These are phyloP conservation scores for Amaranthus palmeri DNA, from an alignment of 148 eudicot genomes.

Conservation along the genomic window DNA sequence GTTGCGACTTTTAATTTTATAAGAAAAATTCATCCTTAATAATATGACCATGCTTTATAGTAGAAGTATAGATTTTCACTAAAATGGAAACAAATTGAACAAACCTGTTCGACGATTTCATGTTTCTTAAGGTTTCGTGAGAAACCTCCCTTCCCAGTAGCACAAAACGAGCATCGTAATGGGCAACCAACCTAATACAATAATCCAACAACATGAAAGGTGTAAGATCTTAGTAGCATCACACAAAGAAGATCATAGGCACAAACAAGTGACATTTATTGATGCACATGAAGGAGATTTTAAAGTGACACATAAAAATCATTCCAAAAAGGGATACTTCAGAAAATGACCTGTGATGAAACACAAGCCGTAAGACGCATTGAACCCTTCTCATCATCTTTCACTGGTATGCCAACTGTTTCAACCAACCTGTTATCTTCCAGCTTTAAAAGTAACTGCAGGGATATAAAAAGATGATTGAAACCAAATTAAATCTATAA, in stretches of 20 bases:
- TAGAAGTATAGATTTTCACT: neutral
- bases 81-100: slow-evolving; percentile 17
- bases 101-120: slow-evolving; percentile 98
- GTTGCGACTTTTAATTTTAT: slow-evolving; percentile 1
- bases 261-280: neutral
- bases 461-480: slow-evolving; percentile 11
- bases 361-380: slow-evolving; percentile 92
- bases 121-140: slow-evolving; percentile 86
- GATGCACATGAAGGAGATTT: neutral
- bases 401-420: slow-evolving; percentile 95
- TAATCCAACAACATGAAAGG: slow-evolving; percentile 15
- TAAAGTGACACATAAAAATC: neutral
- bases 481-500: neutral
- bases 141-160: slow-evolving; percentile 98
- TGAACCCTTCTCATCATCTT: slow-evolving; percentile 80
- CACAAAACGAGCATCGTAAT: slow-evolving; percentile 92
- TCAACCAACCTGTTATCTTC: slow-evolving; percentile 89
- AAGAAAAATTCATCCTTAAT: neutral
- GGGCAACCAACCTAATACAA: slow-evolving; percentile 88
- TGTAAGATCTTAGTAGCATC: neutral
- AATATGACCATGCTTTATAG: neutral
- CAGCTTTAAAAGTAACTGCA: slow-evolving; percentile 76
- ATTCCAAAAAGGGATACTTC: neutral
- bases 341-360: slow-evolving; percentile 83
- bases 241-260: neutral